Conservation (phyloP, 345 rosid species). For the Brassica incana region DNA sequence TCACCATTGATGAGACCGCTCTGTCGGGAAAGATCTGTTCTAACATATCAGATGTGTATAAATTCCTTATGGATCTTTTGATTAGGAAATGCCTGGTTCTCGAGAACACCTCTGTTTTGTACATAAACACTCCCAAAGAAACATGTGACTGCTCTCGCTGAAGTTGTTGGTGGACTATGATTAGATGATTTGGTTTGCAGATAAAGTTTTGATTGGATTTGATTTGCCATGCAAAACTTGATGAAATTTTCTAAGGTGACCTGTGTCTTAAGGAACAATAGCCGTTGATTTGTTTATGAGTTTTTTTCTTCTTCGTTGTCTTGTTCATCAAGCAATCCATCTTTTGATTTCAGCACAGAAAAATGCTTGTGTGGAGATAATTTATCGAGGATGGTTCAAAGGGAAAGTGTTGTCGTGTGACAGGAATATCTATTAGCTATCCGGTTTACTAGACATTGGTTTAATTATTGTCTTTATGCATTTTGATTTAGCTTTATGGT, state of each 20-base stretch:
- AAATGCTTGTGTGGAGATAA: no score
- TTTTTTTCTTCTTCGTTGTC: background rate
- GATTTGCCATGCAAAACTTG: constrained; percentile 28
- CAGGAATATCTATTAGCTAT: no score
- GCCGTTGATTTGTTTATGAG: constrained; percentile 29
- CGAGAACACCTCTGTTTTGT: constrained; percentile 24
- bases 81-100: constrained; percentile 24
- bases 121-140: constrained; percentile 2
- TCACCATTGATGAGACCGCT: constrained; percentile 34
- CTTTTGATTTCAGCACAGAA: background rate
- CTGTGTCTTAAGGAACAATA: constrained; percentile 20
- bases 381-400: no score
- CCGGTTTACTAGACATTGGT: no score
- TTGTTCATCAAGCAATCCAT: background rate
- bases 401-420: no score
- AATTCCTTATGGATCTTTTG: constrained; percentile 1
- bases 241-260: constrained; percentile 22
- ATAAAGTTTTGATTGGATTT: background rate
- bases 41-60: constrained; percentile 23
- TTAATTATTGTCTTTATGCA: no score
- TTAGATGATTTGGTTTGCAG: constrained; percentile 18
- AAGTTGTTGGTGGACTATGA: constrained; percentile 24
- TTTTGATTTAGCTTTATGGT: no score
- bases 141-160: constrained; percentile 10
- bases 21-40: constrained; percentile 1